Conservation (phyloP, 768 basidiomycete species). For the Hericium rajendrae region DNA sequence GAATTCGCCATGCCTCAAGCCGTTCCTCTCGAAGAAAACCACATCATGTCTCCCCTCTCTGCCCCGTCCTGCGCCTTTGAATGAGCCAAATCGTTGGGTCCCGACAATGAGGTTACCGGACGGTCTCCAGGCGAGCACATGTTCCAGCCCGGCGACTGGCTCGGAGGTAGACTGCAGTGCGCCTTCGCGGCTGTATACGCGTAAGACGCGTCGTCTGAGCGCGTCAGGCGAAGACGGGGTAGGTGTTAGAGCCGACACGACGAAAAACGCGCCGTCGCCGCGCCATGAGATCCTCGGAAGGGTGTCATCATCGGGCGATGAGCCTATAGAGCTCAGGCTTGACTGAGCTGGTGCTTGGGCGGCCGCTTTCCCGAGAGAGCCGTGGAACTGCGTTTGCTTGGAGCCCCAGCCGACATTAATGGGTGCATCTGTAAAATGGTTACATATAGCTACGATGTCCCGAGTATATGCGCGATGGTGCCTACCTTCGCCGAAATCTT, state of each 20-base stretch:
- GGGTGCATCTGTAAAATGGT: slow-evolving; percentile 55
- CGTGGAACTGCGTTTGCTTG: slow-evolving; percentile 95
- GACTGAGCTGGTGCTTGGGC: slow-evolving; percentile 40
- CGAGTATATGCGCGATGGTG: neutral
- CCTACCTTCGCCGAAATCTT: slow-evolving; percentile 81
- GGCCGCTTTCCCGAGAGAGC: slow-evolving; percentile 82
- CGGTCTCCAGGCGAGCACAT: slow-evolving; percentile 75
- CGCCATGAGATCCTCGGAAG: slow-evolving; percentile 82
- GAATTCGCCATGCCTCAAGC: slow-evolving; percentile 87
- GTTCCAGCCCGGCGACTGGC: slow-evolving; percentile 73
- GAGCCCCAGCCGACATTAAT: slow-evolving; percentile 98
- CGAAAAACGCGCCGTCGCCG: slow-evolving; percentile 86
- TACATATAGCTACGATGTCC: neutral
- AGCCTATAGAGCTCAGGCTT: slow-evolving; percentile 30
- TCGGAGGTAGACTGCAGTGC: slow-evolving; percentile 80
- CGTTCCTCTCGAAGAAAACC: slow-evolving; percentile 94
- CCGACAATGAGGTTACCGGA: slow-evolving; percentile 78
- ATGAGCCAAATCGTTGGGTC: slow-evolving; percentile 68
- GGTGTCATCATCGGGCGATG: slow-evolving; percentile 63
- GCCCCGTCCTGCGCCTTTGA: slow-evolving; percentile 57
- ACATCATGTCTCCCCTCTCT: slow-evolving; percentile 70
- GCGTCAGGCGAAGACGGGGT: slow-evolving; percentile 16
- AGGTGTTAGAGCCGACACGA: slow-evolving; percentile 64
- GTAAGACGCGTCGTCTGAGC: slow-evolving; percentile 44
- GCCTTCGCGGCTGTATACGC: slow-evolving; percentile 70